phyloP scores from a whole-genome alignment of 148 eudicot species.

The Diospyros kaki region DNA sequence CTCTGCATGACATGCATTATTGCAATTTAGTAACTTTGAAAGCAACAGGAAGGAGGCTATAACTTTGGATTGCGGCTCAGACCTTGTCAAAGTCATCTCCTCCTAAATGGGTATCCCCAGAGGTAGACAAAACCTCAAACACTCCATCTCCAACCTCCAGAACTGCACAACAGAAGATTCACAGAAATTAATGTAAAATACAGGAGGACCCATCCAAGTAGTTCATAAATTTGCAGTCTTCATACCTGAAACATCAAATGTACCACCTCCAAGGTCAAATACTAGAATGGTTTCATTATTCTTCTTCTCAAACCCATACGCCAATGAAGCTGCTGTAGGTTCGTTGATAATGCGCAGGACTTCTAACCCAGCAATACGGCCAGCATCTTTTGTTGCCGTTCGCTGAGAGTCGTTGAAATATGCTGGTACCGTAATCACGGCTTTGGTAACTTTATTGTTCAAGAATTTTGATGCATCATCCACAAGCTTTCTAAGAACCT shows the following conservation, averaged over 20 bases:
- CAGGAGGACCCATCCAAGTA: too few relatives aligned
- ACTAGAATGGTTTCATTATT: conserved; percentile 50
- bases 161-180: conserved; percentile 22
- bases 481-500: conserved; percentile 74
- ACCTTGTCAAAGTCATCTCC: conserved; percentile 61
- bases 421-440: conserved; percentile 77
- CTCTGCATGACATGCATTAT: conserved; percentile 16
- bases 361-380: conserved; percentile 51
- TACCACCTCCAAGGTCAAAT: conserved; percentile 55
- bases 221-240: too few relatives aligned
- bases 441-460: conserved; percentile 62
- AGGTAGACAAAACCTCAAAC: conserved; percentile 56
- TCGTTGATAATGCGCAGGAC: conserved; percentile 52
- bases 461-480: conserved; percentile 77
- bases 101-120: conserved; percentile 52
- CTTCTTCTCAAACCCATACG: conserved; percentile 57
- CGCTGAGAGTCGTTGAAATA: conserved; percentile 83
- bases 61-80: neutral
- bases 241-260: conserved; percentile 55
- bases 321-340: conserved; percentile 60
- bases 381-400: conserved; percentile 79
- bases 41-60: neutral
- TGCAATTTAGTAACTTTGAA: neutral
- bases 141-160: conserved; percentile 68
- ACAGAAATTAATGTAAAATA: too few relatives aligned